These are phyloP conservation scores for Solanum sparsipilum DNA, from an alignment of 257 asterid species.

Conservation along the genomic window DNA sequence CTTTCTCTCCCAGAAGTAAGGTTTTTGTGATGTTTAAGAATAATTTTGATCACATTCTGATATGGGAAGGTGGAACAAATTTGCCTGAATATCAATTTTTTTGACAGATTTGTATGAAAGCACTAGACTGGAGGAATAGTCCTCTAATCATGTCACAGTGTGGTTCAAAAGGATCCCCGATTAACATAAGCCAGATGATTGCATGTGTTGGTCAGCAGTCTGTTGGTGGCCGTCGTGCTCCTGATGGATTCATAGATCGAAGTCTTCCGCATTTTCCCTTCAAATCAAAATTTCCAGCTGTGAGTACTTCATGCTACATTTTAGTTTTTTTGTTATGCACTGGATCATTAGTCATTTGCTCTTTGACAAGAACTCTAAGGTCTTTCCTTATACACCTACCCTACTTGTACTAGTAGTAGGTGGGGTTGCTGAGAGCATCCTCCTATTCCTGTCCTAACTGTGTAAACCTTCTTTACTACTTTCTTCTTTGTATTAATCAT, in stretches of 20 bases:
- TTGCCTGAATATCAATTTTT: neutral
- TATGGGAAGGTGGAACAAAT: neutral
- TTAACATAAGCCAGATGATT: constrained; percentile 95
- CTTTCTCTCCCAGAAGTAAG: neutral
- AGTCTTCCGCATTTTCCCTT: constrained; percentile 87
- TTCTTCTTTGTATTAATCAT: neutral
- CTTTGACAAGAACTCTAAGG: neutral
- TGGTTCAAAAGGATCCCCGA: constrained; percentile 98
- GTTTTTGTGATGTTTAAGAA: neutral
- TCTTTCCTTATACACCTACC: neutral
- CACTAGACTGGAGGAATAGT: constrained; percentile 88
- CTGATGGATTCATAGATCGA: constrained; percentile 90
- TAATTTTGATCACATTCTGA: neutral
- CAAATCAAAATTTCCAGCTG: constrained; percentile 83
- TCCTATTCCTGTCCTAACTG: neutral
- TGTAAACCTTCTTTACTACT: neutral
- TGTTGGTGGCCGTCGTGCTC: constrained; percentile 96
- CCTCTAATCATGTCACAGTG: constrained; percentile 95
- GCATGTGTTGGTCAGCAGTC: constrained; percentile 97
- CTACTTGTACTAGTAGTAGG: neutral
- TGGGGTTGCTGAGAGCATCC: neutral
- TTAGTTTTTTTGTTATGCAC: neutral
- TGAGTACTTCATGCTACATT: constrained; percentile 16
- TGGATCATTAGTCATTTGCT: neutral
- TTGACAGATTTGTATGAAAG: constrained; percentile 66